Base-by-base conservation (phyloP, 139 green algal species). In the Mychonastes homosphaera region DNA sequence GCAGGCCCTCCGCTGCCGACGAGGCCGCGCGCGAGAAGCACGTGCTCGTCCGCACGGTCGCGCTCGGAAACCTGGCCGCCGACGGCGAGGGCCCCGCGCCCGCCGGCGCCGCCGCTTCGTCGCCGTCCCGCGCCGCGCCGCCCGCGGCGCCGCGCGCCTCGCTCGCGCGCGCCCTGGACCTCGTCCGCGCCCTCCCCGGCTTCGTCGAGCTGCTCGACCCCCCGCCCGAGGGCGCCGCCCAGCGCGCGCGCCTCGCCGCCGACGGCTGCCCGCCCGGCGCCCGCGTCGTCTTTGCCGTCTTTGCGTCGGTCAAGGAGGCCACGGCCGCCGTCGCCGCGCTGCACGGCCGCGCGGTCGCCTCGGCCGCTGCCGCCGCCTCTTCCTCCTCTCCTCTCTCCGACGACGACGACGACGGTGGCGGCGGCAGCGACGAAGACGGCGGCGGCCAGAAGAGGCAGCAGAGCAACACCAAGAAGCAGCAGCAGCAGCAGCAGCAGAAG, bases 261-360 rank as follows among this genome's bases (percentile, higher is more conserved):
- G 88, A 96, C 53, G 88, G 88, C 32, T 96, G 88, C 75, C n/a
- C n/a, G n/a, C n/a, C n/a, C n/a, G 67, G 27, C 33, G 79, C 80
- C 19, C 26, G 62, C 2, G 56, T 81, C 10, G 56, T 82, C 16
- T 63, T 90, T 16, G 55, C 88, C 3, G 50, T 79, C 3, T 95
- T 85, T 65, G 56, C 63, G n/a, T 73, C 78, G 29, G 71, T 88
- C 0, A 86, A 84, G 33, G 69, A 79, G 3, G 84, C 86, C 3
- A 59, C 80, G 52, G n/a, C 55, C 1, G 87, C 85, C 1, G 86
- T 95, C 18, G 47, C 73, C 8, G 53, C 71, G 62, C 71, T 96
- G 64, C 88, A 96, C 48, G 47, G 64, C 39, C 35, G 58, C 24
- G 38, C 12, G 26, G 12, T 75, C 16, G 32, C 19, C 24, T 27